Base-by-base conservation (phyloP, 2,329 filamentous ascomycete species). In the Zasmidium angulare region DNA sequence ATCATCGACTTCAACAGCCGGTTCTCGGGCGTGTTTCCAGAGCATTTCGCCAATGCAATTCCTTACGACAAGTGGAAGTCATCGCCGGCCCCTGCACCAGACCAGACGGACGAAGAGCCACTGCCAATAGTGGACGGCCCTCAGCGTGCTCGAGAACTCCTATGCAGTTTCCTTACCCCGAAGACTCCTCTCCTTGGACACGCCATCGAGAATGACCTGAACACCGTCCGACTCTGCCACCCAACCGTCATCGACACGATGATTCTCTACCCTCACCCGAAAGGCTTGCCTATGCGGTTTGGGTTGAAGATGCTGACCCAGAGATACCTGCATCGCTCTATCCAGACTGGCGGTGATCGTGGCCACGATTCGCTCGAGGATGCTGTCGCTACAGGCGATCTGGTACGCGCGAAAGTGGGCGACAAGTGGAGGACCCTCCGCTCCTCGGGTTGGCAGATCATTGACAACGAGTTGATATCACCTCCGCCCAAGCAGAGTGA, bases 301-400 rank as follows among this genome's bases (percentile, higher is more conserved):
- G 85, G 89, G 2, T 83, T 99, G n/a, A 91, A 90, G 70, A 79
- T 79, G 60, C 84, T 99, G 0, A 87, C 88, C 71, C 83, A 86
- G 50, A 80, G 77, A n/a, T 79, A 89, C 61, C 82, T 99, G 6
- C 83, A 87, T 58, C 82, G 87, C 23, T 84, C 87, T 55, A 97
- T 99, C 40, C 95, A 99, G 75, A 85, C 86, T 36, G 89, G 87
- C 47, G 83, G 78, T 12, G 67, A 75, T 20, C 60, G 63, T 1
- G 95, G 95, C 0, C 95, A 99, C 74, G 95, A 99, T 76, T 96
- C 91, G 23, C 89, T 88, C 23, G 95, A 99, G 74, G 95, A 99
- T 71, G 91, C 95, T 0, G 84, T 88, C 50, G 90, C 93, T 0
- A 93, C 96, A 0, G 95, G 93, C 0, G 92, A 98, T 61, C 75